Percentiles rank a stretch among this genome's conserved stretches.
phyloP scores from a whole-genome alignment of 2,329 filamentous ascomycete genomes.

The Fusarium guadeloupense region DNA sequence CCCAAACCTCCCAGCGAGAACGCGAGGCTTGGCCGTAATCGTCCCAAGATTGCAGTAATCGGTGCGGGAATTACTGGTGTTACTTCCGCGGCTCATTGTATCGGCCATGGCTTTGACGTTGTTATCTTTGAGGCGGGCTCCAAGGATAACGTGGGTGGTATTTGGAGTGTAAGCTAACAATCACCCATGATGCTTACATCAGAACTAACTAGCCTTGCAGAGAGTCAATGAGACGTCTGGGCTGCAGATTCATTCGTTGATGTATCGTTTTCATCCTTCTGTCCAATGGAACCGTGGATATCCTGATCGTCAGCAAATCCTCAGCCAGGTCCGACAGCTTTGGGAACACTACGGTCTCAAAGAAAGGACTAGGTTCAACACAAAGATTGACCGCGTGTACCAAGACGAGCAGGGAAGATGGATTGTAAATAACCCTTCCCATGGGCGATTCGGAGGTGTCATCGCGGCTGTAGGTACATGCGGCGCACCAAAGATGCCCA shows the following conservation, averaged over 20 bases:
- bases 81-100: constrained; percentile 81
- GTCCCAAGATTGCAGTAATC: constrained; percentile 74
- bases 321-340: constrained; percentile 73
- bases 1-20: constrained; percentile 72
- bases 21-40: constrained; percentile 55
- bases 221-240: constrained; percentile 84
- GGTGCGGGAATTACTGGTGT: constrained; percentile 79
- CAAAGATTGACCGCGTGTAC: constrained; percentile 73
- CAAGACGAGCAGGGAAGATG: constrained; percentile 74
- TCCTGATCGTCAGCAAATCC: constrained; percentile 78
- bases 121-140: constrained; percentile 78
- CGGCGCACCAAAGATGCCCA: constrained; percentile 78
- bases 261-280: constrained; percentile 89
- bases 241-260: constrained; percentile 84
- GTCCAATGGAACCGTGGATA: constrained; percentile 81
- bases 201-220: constrained; percentile 49
- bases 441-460: constrained; percentile 81
- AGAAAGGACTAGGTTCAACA: constrained; percentile 75
- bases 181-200: background rate
- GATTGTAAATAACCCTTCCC: constrained; percentile 77
- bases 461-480: constrained; percentile 84
- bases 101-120: constrained; percentile 87
- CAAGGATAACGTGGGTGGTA: constrained; percentile 75
- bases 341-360: constrained; percentile 81
- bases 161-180: constrained; percentile 73